Evolutionary conservation across 495 filamentous ascomycete species (phyloP), one percentile per base, ranked within the genome.

Genomic region (Aspergillus diversus): DNA sequence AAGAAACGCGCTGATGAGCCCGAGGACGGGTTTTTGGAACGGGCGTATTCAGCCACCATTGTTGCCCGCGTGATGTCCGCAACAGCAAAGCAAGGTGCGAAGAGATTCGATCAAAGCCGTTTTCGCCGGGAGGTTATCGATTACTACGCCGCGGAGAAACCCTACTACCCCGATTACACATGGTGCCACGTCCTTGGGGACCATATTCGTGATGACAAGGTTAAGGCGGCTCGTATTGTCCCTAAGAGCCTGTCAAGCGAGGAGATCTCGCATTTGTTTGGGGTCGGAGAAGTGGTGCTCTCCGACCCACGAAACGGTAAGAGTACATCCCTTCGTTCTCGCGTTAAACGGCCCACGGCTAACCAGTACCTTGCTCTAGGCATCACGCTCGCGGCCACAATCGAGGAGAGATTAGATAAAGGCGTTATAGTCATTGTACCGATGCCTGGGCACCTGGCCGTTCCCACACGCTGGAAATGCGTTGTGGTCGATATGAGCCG

Each of bases 181-280:
- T 70, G 48, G 43, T 67, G 68, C 42, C 68, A 67, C 31, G 7
- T 67, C 11, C 46, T 49, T 31, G 56, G 57, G 4, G 5, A 34
- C 12, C 34, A 32, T 1, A 5, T 16, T 16, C 46, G 12, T n/a
- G 5, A 15, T 27, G 11, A 17, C 12, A 3, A 5, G 27, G 56
- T 70, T n/a, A 70, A 65, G 34, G 62, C 67, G 11, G 67, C 67
- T 13, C 67, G 67, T 52, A 5, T 70, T 1, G 64, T 70, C 5
- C 67, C 65, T 0, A 70, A 67, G 52, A 42, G 17, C 34, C 49
- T 70, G 15, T 33, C 35, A 15, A 0, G 17, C n/a, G 31, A 50
- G 15, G 68, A 70, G 52, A 16, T 70, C 16, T 37, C 64, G 3
- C 48, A 64, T 53, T 42, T 70, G 7, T 67, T 70, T 51, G 68